These are phyloP conservation scores for Elymus sibiricus DNA, from an alignment of 176 grass and related monocot species.

Conservation along the genomic window DNA sequence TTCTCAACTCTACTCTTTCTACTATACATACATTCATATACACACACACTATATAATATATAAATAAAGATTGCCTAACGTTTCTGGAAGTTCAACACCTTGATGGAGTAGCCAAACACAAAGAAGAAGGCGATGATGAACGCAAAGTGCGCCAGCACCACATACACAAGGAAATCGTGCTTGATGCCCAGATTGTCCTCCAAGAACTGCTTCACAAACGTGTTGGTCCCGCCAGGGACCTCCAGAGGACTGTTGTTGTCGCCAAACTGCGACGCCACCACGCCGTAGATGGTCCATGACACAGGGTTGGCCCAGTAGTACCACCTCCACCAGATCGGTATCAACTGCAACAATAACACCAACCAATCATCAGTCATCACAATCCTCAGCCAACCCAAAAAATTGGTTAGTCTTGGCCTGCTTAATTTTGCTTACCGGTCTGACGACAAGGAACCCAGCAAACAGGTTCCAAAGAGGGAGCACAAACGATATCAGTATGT, in stretches of 20 bases:
- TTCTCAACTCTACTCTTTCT: no score
- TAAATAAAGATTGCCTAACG: slow-evolving; percentile 45
- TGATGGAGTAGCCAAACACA: slow-evolving; percentile 76
- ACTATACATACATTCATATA: no score
- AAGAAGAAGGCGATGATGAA: slow-evolving; percentile 62
- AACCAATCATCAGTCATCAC: no score
- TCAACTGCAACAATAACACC: slow-evolving; percentile 39
- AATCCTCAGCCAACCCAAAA: no score
- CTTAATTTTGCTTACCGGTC: slow-evolving; percentile 74
- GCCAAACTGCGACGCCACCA: slow-evolving; percentile 59
- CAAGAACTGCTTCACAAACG: slow-evolving; percentile 47
- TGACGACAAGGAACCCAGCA: slow-evolving; percentile 63
- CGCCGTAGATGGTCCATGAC: slow-evolving; percentile 76
- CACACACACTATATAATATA: no score
- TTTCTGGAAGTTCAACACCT: slow-evolving; percentile 78
- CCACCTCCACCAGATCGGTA: slow-evolving; percentile 96
- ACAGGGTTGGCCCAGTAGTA: slow-evolving; percentile 84
- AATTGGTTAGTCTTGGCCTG: no score
- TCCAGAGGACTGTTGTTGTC: not conserved
- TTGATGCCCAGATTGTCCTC: slow-evolving; percentile 37
- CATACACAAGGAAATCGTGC: slow-evolving; percentile 59
- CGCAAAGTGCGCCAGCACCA: slow-evolving; percentile 52
- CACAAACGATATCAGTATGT: slow-evolving; percentile 53
- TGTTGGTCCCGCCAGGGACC: slow-evolving; percentile 27
- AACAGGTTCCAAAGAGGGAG: slow-evolving; percentile 78